Conservation (phyloP, 805 yeast species). For the Myxozyma melibiosi region DNA sequence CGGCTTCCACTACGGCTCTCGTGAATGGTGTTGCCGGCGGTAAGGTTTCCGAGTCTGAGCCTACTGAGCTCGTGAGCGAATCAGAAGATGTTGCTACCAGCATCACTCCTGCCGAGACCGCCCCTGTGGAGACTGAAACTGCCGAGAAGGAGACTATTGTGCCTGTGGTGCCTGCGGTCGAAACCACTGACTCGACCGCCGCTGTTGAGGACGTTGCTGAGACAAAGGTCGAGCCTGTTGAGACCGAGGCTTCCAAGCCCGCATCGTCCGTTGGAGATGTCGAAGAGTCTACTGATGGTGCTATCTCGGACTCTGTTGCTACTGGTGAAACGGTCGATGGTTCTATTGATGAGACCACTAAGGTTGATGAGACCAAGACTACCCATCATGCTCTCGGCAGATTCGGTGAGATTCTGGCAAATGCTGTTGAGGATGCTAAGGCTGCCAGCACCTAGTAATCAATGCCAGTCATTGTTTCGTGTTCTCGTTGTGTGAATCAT, state of each 20-base stretch:
- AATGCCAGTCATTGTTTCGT: not conserved
- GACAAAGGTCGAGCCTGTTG: not conserved
- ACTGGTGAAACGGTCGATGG: not conserved
- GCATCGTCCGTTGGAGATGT: not conserved
- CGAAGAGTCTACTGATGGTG: not conserved
- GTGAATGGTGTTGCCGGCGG: constrained; percentile 2
- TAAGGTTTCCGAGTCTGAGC: not conserved
- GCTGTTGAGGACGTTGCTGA: not conserved
- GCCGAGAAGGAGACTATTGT: not conserved
- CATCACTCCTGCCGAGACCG: not conserved
- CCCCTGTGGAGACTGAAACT: not conserved
- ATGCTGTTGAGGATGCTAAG: constrained; percentile 4
- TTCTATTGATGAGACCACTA: not conserved
- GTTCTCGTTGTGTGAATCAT: not conserved
- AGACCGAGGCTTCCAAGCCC: not conserved
- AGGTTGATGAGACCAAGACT: not conserved
- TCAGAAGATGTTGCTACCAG: not conserved
- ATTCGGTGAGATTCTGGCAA: constrained; percentile 8
- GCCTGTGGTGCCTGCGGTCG: not conserved
- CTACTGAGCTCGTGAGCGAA: not conserved
- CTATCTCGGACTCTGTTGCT: not conserved
- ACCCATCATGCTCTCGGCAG: not conserved
- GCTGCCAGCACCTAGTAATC: not conserved
- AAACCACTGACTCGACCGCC: too few species aligned
- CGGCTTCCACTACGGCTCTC: constrained; percentile 4